phyloP scores from a whole-genome alignment of 495 filamentous ascomycete species.

The Articulospora tetracladia region DNA sequence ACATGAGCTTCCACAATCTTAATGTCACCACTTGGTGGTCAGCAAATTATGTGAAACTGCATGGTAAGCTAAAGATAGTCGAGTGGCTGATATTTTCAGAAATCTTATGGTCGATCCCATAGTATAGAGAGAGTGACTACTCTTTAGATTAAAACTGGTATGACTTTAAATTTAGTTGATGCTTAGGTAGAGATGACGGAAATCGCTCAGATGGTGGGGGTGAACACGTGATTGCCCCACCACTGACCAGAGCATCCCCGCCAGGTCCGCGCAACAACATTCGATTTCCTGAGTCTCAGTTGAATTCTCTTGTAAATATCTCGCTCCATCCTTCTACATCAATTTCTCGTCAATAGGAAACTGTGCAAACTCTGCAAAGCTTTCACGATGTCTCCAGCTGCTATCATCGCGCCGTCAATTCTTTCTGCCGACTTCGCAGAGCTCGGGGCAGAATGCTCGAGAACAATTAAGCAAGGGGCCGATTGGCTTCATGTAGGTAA shows the following conservation, averaged over 20 bases:
- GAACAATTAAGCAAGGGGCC: constrained; percentile 76
- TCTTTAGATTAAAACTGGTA: too few species aligned
- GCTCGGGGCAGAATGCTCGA: constrained; percentile 77
- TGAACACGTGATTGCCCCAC: background rate
- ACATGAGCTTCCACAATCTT: too few species aligned
- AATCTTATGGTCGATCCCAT: too few species aligned
- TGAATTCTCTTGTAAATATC: background rate
- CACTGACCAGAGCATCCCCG: background rate
- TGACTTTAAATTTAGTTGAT: too few species aligned
- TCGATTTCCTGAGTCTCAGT: background rate
- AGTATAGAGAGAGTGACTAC: too few species aligned
- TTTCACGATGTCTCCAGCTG: constrained; percentile 70
- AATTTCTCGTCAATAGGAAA: too few species aligned
- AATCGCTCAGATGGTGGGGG: background rate
- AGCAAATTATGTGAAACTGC: too few species aligned
- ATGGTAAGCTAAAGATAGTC: too few species aligned
- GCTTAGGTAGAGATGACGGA: background rate
- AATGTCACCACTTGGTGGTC: too few species aligned
- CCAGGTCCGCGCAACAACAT: background rate
- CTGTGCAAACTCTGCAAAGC: background rate
- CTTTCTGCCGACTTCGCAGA: constrained; percentile 92
- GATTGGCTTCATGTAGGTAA: constrained; percentile 75
- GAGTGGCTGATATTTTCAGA: too few species aligned
- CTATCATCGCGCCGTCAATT: constrained; percentile 96
- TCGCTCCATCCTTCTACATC: too few species aligned